Conservation (phyloP, 768 basidiomycete genomes). For the Serendipita vermifera region DNA sequence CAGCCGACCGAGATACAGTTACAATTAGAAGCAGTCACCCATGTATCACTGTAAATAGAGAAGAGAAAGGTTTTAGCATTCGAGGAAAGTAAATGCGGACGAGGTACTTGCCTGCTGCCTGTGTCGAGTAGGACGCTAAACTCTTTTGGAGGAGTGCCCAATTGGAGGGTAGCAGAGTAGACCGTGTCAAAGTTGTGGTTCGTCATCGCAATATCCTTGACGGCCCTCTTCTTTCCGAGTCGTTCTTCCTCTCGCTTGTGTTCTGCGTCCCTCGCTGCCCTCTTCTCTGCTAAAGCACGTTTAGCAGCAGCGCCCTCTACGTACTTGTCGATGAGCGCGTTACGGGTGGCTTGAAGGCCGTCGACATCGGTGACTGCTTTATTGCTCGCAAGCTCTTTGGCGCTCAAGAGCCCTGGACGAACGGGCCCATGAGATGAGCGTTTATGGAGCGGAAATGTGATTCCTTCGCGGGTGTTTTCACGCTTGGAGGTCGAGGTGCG, state of each 20-base stretch:
- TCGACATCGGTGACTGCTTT: background rate
- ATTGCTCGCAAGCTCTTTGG: background rate
- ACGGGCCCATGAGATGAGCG: background rate
- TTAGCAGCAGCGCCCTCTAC: background rate
- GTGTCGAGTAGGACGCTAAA: background rate
- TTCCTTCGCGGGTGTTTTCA: too few relatives aligned
- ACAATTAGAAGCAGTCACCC: background rate
- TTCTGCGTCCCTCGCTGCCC: too few relatives aligned
- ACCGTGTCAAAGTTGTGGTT: background rate
- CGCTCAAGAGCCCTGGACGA: background rate
- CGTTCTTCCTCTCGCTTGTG: background rate
- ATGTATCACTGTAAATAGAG: background rate
- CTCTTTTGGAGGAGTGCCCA: slow-evolving; percentile 1
- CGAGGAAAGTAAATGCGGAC: background rate
- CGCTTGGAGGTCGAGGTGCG: too few relatives aligned
- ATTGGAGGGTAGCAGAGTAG: background rate
- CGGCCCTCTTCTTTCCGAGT: background rate
- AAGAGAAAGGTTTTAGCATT: background rate
- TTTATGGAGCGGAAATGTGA: background rate
- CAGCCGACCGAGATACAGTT: background rate
- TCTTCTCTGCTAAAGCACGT: slow-evolving; percentile 3
- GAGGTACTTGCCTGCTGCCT: too few relatives aligned
- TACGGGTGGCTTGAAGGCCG: background rate
- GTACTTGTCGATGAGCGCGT: slow-evolving; percentile 3
- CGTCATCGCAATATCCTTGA: background rate